Conservation (phyloP, 2,329 filamentous ascomycete species). For the Cercospora zeae-maydis region DNA sequence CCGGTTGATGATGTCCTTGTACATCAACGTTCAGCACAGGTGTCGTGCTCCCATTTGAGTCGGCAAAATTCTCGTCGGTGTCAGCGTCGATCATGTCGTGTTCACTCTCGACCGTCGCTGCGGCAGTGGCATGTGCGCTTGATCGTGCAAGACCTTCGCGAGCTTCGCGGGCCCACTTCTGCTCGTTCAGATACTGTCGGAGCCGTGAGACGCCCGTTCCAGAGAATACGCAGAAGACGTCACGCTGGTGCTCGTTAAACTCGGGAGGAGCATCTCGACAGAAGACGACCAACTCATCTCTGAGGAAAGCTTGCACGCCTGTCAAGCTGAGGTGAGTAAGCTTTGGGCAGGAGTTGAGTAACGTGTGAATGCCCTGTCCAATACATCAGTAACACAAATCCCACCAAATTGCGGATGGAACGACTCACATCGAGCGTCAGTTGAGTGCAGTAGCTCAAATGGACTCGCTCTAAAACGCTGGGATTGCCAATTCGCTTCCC, state of each 20-base stretch:
- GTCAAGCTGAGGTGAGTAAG: slow-evolving; percentile 93
- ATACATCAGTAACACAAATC: slow-evolving; percentile 33
- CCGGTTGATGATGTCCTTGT: slow-evolving; percentile 26
- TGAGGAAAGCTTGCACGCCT: slow-evolving; percentile 84
- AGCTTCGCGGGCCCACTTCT: slow-evolving; percentile 21
- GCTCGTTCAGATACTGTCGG: slow-evolving; percentile 69
- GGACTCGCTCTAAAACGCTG: slow-evolving; percentile 83
- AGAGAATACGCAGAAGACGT: slow-evolving; percentile 97
- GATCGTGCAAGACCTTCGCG: slow-evolving; percentile 12
- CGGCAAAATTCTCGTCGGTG: slow-evolving; percentile 30
- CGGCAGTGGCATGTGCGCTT: slow-evolving; percentile 18
- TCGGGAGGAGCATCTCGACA: slow-evolving; percentile 86
- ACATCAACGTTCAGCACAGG: slow-evolving; percentile 32
- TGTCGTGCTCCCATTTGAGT: slow-evolving; percentile 32
- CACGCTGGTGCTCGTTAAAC: slow-evolving; percentile 91
- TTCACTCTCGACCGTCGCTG: slow-evolving; percentile 24
- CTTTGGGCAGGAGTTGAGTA: slow-evolving; percentile 86
- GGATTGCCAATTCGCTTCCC: slow-evolving; percentile 43
- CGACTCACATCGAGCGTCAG: slow-evolving; percentile 71
- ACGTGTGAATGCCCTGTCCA: slow-evolving; percentile 74
- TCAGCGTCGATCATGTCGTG: slow-evolving; percentile 33
- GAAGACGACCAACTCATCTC: slow-evolving; percentile 77
- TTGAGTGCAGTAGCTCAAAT: slow-evolving; percentile 90
- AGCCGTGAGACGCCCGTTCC: slow-evolving; percentile 76
- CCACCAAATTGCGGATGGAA: background rate